phyloP scores from a whole-genome alignment of 2,329 filamentous ascomycete species.

The Pyricularia sp. region DNA sequence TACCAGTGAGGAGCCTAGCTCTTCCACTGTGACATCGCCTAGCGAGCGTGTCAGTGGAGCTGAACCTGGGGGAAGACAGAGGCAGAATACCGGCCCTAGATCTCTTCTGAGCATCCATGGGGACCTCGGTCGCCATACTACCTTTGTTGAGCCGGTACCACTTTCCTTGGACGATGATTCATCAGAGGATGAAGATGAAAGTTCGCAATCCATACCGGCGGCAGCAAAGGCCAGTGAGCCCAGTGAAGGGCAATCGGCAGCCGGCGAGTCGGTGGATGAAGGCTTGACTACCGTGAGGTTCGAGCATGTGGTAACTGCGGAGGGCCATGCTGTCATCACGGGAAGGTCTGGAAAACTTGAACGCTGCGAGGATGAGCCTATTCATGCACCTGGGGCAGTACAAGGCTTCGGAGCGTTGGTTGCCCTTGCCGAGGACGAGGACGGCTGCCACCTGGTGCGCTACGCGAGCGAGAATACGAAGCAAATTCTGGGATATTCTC shows the following conservation, averaged over 20 bases:
- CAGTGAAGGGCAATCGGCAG: background rate
- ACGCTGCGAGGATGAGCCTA: slow-evolving; percentile 81
- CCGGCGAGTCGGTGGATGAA: slow-evolving; percentile 17
- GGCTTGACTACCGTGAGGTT: slow-evolving; percentile 58
- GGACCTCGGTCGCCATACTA: slow-evolving; percentile 25
- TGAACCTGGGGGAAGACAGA: slow-evolving; percentile 10
- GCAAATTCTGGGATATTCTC: slow-evolving; percentile 61
- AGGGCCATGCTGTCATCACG: slow-evolving; percentile 72
- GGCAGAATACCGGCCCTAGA: slow-evolving; percentile 22
- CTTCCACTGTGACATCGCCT: slow-evolving; percentile 4
- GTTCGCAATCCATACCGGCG: slow-evolving; percentile 4
- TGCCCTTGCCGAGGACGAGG: slow-evolving; percentile 56
- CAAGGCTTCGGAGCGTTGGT: slow-evolving; percentile 71
- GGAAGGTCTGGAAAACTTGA: slow-evolving; percentile 63
- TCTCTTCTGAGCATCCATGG: slow-evolving; percentile 32
- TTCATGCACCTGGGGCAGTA: slow-evolving; percentile 71
- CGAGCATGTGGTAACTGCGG: slow-evolving; percentile 62
- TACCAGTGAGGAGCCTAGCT: slow-evolving; percentile 9
- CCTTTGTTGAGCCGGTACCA: slow-evolving; percentile 19
- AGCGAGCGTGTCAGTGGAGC: background rate
- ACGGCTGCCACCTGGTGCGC: slow-evolving; percentile 55
- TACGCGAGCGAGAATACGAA: slow-evolving; percentile 73
- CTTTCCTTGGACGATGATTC: slow-evolving; percentile 11
- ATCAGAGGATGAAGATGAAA: slow-evolving; percentile 12
- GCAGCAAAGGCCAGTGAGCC: slow-evolving; percentile 4